A percentile compares a stretch with the other conserved stretches of the same genome.
phyloP scores from a whole-genome alignment of 257 asterid species.

The Solanum medicagineum region DNA sequence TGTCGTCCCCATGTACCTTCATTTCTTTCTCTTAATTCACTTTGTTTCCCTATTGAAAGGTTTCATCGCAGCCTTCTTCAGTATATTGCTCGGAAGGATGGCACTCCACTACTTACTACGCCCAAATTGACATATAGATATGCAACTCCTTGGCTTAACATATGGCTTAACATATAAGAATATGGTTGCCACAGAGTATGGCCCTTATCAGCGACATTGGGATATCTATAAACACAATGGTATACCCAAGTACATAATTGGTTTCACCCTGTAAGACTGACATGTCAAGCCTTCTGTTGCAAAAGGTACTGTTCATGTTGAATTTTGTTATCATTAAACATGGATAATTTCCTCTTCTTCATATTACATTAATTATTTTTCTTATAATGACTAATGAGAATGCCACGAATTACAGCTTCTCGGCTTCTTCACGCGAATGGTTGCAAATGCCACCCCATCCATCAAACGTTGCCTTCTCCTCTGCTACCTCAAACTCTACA shows the following conservation, averaged over 20 bases:
- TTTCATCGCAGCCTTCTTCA: slow-evolving; percentile 6
- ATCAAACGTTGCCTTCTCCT: no score
- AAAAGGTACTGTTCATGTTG: not conserved
- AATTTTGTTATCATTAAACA: not conserved
- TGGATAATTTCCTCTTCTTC: no score
- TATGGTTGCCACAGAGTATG: accelerated
- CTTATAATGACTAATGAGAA: no score
- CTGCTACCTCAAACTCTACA: no score
- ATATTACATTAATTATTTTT: no score
- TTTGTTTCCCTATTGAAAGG: not conserved
- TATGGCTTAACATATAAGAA: slow-evolving; percentile 10
- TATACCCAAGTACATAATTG: slow-evolving; percentile 37
- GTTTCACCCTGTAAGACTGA: slow-evolving; percentile 27
- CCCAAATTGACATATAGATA: slow-evolving; percentile 12
- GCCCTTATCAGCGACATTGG: slow-evolving; percentile 21
- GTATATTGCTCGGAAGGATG: not conserved
- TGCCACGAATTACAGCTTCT: no score
- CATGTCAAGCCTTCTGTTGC: slow-evolving; percentile 14
- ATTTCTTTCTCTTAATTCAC: no score
- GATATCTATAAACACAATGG: slow-evolving; percentile 37
- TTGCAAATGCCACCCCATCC: no score
- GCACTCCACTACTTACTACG: slow-evolving; percentile 26
- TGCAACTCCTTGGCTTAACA: slow-evolving; percentile 1
- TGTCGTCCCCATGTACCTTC: no score
- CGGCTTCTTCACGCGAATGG: no score